A percentile compares a stretch with the other conserved stretches of the same genome.
Conservation (phyloP, 1,139 yeast genomes). For the Candida tropicalis region DNA sequence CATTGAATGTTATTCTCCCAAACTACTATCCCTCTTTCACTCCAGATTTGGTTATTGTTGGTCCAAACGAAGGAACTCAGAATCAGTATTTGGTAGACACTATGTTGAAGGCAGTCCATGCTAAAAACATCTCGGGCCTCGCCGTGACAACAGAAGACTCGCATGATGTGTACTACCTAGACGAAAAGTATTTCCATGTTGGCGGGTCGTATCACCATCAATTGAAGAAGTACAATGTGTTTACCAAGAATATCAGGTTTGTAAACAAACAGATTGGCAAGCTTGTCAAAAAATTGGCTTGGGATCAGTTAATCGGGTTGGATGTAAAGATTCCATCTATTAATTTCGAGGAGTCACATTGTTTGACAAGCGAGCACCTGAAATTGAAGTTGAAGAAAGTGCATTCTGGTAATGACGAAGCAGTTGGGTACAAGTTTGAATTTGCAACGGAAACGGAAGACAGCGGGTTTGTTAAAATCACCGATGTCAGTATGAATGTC, state of each 20-base stretch:
- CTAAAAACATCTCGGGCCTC: conserved; percentile 26
- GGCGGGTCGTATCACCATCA: conserved; percentile 10
- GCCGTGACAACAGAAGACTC: conserved; percentile 31
- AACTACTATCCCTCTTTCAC: conserved; percentile 27
- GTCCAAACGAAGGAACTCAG: conserved; percentile 38
- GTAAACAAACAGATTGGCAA: conserved; percentile 26
- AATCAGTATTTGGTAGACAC: conserved; percentile 16
- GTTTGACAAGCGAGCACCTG: conserved; percentile 22
- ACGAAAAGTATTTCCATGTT: conserved; percentile 23
- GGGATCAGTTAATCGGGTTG: conserved; percentile 16
- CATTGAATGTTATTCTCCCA: conserved; percentile 38
- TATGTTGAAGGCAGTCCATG: conserved; percentile 18
- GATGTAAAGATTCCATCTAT: conserved; percentile 38
- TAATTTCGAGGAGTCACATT: conserved; percentile 29
- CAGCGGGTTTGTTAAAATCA: background rate
- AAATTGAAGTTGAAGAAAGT: conserved; percentile 1
- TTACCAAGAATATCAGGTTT: conserved; percentile 29
- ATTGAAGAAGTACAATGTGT: conserved; percentile 24
- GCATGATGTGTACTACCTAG: conserved; percentile 36
- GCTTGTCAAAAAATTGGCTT: conserved; percentile 21
- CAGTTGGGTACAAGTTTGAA: background rate
- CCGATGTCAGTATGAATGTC: background rate
- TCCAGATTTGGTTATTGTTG: conserved; percentile 43
- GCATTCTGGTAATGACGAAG: background rate
- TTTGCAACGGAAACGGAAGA: conserved; percentile 5